Base-by-base conservation (phyloP, 352 stramenopile species). In the Phytophthora chlamydospora region DNA sequence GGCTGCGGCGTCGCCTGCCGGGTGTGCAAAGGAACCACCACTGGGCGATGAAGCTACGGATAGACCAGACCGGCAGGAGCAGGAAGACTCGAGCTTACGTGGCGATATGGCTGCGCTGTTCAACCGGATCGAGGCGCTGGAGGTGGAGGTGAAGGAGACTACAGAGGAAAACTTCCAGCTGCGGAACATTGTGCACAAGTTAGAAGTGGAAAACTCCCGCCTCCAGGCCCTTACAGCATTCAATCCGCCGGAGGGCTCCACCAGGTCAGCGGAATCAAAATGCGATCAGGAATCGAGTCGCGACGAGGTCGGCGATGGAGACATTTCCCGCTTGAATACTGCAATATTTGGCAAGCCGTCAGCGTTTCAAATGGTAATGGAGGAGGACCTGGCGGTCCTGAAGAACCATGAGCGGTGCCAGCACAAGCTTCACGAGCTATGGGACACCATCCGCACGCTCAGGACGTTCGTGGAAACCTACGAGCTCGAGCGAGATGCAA, bases 371-470 rank as follows among this genome's bases (percentile, higher is more conserved):
- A 46, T 66, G 32, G 49, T 68, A 14, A 73, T 74, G 62, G 42
- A 68, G 24, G 38, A 74, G 33, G 60, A 68, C 16, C 17, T 75
- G 17, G 14, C 21, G 21, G 46, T 66, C n/a, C 36, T 80, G 29
- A 66, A 64, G 34, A 58, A 66, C 47, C 80, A 90, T 38, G 78
- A 80, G 42, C 78, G 66, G 8, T 91, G 82, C 24, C 75, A 90
- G 33, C 64, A 71, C 44, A 87, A 88, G 58, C 71, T 85, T 17
- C 84, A 89, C 41, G 84, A 93, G 44, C 60, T 93, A 10, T 89
- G 80, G 82, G 68, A 80, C 54, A 88, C 71, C 19, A 71, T 90
- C 24, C 73, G 75, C 32, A 88, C 65, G n/a, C 62, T 93, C 21
- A 75, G 75, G 58, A 68, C 75, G 24, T 88, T 83, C 33, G 82